Base-by-base conservation (phyloP, 805 yeast species). In the Barnettozyma sp. region DNA sequence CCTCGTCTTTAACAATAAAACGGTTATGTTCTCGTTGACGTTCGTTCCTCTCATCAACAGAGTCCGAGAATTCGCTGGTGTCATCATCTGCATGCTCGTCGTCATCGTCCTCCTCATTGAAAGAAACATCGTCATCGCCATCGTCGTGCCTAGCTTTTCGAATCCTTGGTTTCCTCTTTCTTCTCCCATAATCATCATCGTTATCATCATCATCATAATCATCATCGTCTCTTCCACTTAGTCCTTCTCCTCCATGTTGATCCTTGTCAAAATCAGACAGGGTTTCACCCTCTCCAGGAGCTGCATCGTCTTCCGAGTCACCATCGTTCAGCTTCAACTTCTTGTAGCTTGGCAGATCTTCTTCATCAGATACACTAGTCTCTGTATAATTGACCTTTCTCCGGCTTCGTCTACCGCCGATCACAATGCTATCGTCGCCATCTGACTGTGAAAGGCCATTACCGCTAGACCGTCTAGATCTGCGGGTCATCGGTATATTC, bases 41-140 rank as follows among this genome's bases (percentile, higher is more conserved):
- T 22, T 25, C 49, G 8, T 41, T 44, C 3, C 43, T 45, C 24
- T 26, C 33, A 12, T 36, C 47, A 5, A 26, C 15, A 13, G 36
- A 33, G 14, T 37, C 40, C 13, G 27, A 16, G 18, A 24, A 33
- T 15, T 42, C 49, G 11, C 38, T 43, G 10, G 14, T 35, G 9
- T 45, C 51, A 15, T 50, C 58, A 21, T 48, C n/a, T n/a, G n/a
- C n/a, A n/a, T n/a, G n/a, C n/a, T n/a, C n/a, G n/a, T n/a, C 56
- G 2, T 49, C 60, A 11, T 48, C 54, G 12, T 56, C 77, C 42
- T 67, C 59, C n/a, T 53, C 63, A 19, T 53, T 51, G 26, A 56
- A 56, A 2, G 49, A 57, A 0, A 52, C 59, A n/a, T 54, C 61
- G 5, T 52, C 59, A 17, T 51, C 59, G 1, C 39, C 53, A 22